These are phyloP conservation scores for Ampelomyces quisqualis DNA, from an alignment of 2,329 filamentous ascomycete species.

Conservation along the genomic window DNA sequence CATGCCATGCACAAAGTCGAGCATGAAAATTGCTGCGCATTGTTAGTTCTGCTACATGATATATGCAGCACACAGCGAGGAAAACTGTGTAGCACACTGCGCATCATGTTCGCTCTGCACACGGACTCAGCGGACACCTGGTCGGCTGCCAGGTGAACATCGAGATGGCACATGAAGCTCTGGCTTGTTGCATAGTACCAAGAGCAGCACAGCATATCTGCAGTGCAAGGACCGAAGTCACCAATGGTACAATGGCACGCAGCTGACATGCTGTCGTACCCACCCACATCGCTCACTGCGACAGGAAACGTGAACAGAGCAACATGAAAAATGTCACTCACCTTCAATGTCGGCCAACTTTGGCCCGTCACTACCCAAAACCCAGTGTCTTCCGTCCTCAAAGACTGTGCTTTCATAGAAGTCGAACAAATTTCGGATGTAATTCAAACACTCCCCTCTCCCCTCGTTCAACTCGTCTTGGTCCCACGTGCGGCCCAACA, in stretches of 20 bases:
- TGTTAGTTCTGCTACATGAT: not conserved
- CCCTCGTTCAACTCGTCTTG: constrained; percentile 43
- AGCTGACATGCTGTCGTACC: not conserved
- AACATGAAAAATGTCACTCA: constrained; percentile 20
- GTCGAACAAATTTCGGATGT: constrained; percentile 55
- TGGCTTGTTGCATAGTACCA: too few relatives aligned
- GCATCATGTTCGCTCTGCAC: too few relatives aligned
- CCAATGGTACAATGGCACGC: too few relatives aligned
- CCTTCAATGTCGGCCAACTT: constrained; percentile 67
- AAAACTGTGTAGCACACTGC: not conserved
- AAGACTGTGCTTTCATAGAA: constrained; percentile 63
- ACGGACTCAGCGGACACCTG: not conserved
- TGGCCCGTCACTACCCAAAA: constrained; percentile 54
- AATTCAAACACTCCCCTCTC: constrained; percentile 57
- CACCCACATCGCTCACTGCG: not conserved
- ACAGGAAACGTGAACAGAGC: constrained; percentile 1
- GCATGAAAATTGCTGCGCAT: constrained; percentile 57
- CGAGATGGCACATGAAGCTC: too few relatives aligned
- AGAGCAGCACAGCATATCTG: not conserved
- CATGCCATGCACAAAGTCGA: constrained; percentile 63
- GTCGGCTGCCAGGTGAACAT: too few relatives aligned
- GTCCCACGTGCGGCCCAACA: constrained; percentile 46
- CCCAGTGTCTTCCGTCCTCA: constrained; percentile 64
- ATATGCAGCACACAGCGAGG: not conserved
- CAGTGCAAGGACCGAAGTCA: not conserved